Evolutionary conservation across 805 yeast genomes (phyloP), one percentile per base, ranked within the genome.

Genomic region (Candida corydali): DNA sequence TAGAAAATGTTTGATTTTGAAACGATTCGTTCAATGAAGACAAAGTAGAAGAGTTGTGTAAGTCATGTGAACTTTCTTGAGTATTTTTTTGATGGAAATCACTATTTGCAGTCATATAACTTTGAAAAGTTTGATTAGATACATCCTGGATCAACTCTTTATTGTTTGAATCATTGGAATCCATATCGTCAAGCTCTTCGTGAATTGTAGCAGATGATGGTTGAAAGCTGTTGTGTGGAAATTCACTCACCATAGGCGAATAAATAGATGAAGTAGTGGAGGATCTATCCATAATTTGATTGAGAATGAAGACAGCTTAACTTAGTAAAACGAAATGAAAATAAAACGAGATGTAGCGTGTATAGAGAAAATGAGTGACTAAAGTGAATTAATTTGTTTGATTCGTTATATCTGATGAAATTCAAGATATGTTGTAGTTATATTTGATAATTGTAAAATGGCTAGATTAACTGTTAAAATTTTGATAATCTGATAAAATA

Each of bases 21-120:
- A 63, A 41, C 17, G 65, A 58, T 15, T 55, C 46, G 43, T 61
- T 61, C 28, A 63, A 61, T 20, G 66, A 57, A 2, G 59, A 47
- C 42, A 63, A 58, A 8, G 24, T 5, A 3, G 17, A 17, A 11
- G 19, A 11, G 15, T 23, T 31, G 6, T 9, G 4, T 15, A 31
- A 23, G 5, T 31, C 16, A 15, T 30, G 8, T n/a, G 11, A 11
- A 38, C 68, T 61, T 7, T 59, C 62, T 12, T 19, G 15, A 17
- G 18, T 35, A 10, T 11, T 17, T 12, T 17, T 24, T 12, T 27
- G 24, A 20, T 35, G 3, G 7, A 24, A 22, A 17, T 17, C 17
- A 6, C 36, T 31, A 7, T 26, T 37, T n/a, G 64, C 65, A 3
- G 65, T 59, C 40, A 49, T 34, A 39, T 45, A 59, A 6, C 53